These are phyloP conservation scores for Orbilia blumenaviensis DNA, from an alignment of 2,329 filamentous ascomycete genomes.

Conservation along the genomic window DNA sequence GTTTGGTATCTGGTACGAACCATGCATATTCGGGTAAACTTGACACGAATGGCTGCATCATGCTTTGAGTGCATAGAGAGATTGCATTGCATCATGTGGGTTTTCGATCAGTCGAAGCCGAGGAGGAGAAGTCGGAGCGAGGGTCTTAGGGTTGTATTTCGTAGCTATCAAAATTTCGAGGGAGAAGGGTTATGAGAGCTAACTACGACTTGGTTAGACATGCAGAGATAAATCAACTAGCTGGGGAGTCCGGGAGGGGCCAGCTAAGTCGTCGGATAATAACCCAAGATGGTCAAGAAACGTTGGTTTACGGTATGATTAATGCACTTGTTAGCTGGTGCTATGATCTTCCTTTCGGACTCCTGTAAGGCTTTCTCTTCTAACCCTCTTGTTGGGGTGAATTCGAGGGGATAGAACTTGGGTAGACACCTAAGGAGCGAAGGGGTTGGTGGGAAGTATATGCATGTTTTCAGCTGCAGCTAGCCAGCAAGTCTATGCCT, in stretches of 20 bases:
- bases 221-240: constrained; percentile 2
- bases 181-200: neutral
- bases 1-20: constrained; percentile 5
- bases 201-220: constrained; percentile 11
- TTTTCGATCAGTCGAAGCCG: constrained; percentile 18
- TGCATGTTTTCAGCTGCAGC: constrained; percentile 29
- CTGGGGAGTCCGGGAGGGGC: neutral
- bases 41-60: constrained; percentile 27
- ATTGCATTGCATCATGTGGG: constrained; percentile 43
- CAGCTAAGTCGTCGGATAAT: constrained; percentile 6
- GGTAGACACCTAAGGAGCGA: neutral
- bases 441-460: constrained; percentile 7
- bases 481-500: constrained; percentile 14
- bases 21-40: constrained; percentile 24
- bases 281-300: constrained; percentile 9
- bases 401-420: neutral
- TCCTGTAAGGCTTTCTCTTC: neutral
- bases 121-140: neutral
- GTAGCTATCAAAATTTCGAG: neutral
- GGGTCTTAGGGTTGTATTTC: neutral
- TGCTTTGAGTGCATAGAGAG: constrained; percentile 41
- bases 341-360: neutral
- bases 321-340: constrained; percentile 22
- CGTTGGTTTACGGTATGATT: constrained; percentile 9
- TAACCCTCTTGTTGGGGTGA: neutral